Evolutionary conservation across 2,329 filamentous ascomycete genomes (phyloP), one percentile per base, ranked within the genome.

Genomic region (Colletotrichum plurivorum): DNA sequence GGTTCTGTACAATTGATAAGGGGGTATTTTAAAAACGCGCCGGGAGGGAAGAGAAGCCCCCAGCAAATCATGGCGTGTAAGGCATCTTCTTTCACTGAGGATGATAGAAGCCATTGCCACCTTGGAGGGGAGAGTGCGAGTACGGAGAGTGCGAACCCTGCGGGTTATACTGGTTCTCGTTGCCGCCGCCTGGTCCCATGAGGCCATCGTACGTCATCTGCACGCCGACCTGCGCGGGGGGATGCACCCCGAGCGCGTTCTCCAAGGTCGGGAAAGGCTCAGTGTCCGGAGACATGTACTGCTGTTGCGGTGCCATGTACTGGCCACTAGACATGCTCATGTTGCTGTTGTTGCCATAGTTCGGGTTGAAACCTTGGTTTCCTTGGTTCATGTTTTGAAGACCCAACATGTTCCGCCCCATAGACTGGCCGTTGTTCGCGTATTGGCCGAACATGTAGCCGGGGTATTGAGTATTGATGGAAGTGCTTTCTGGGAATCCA

Each of bases 71-170:
- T 13, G n/a, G 16, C 31, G 31, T 12, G 15, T 5, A 57, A 16
- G 13, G 25, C 25, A n/a, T 16, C 27, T 5, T 16, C 41, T 5
- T 31, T 67, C 57, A 63, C 61, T 62, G 57, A 45, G 73, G 68
- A 18, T 73, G 73, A 66, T 82, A 84, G 71, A 82, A 83, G 18
- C 75, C 73, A 1, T 73, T 75, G 48, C 80, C 79, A 13, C 75
- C 76, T 65, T 76, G 79, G 51, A 82, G 77, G 5, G 83, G 83
- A 10, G 83, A 84, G 51, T 78, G 81, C 2, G 75, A 73, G 68
- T 80, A 85, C 0, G 83, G 82, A 41, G 84, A 84, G 13, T 79
- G 78, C 2, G 82, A 84, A 7, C 83, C 82, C 43, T 80, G 79
- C 18, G 78, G 79, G 22, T 78, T 78, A 63, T 78, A 85, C 39